phyloP scores from a whole-genome alignment of 768 basidiomycete species.

The Collybia sp. region DNA sequence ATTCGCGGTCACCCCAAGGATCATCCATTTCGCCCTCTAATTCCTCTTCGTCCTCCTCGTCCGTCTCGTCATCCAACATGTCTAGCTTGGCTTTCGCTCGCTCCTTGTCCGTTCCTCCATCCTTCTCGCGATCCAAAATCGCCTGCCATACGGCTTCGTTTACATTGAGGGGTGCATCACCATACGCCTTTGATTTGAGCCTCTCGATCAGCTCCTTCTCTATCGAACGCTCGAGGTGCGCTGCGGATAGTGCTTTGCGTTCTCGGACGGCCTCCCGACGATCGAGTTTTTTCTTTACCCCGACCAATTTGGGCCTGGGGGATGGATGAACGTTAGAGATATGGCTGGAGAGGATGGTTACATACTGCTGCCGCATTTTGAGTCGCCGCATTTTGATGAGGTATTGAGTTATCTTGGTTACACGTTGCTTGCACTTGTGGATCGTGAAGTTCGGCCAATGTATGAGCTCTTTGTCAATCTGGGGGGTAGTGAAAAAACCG shows the following conservation, averaged over 20 bases:
- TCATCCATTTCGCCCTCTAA: constrained; percentile 43
- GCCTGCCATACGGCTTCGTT: constrained; percentile 96
- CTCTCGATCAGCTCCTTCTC: constrained; percentile 96
- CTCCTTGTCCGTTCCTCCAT: constrained; percentile 29
- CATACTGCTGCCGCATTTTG: constrained; percentile 82
- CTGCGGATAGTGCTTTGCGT: constrained; percentile 93
- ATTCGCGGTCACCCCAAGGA: constrained; percentile 61
- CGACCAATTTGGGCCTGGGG: constrained; percentile 82
- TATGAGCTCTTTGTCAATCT: constrained; percentile 95
- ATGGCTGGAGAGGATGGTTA: constrained; percentile 7
- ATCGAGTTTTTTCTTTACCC: constrained; percentile 96
- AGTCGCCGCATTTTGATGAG: constrained; percentile 96
- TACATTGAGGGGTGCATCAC: constrained; percentile 95
- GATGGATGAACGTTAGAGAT: background rate
- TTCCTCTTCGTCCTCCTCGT: constrained; percentile 60
- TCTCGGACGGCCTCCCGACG: constrained; percentile 89
- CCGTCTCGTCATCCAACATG: constrained; percentile 44
- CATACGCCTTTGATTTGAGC: constrained; percentile 94
- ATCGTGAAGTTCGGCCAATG: constrained; percentile 98
- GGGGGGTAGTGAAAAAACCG: background rate
- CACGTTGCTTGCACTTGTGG: constrained; percentile 98
- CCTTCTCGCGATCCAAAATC: constrained; percentile 79
- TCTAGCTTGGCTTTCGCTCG: constrained; percentile 46
- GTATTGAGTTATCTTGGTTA: constrained; percentile 99
- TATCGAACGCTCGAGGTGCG: constrained; percentile 91